Percentiles rank a stretch among this genome's conserved stretches.
Evolutionary conservation across 257 asterid species (phyloP).

Genomic region (Cinchona pubescens): DNA sequence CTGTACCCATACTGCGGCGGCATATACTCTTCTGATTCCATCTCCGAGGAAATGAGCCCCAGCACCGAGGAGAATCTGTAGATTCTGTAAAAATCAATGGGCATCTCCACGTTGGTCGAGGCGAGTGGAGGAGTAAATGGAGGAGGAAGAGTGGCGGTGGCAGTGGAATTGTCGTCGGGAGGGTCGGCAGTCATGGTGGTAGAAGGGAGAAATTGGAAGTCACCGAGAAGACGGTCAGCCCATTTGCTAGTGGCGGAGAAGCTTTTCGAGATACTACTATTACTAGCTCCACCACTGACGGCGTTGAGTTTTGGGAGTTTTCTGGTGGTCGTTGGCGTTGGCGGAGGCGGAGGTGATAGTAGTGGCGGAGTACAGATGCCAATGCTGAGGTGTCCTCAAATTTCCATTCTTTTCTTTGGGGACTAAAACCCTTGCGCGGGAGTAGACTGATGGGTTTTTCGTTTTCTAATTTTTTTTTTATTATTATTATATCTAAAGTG

Average conservation of each 20-base stretch:
- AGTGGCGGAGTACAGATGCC: conserved; percentile 45
- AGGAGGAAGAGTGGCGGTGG: conserved; percentile 38
- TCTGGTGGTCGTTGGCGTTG: conserved; percentile 22
- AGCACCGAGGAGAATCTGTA: conserved; percentile 85
- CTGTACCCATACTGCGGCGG: conserved; percentile 83
- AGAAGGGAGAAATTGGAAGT: conserved; percentile 84
- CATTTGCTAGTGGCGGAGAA: conserved; percentile 69
- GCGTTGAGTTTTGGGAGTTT: conserved; percentile 49
- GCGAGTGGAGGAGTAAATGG: conserved; percentile 61
- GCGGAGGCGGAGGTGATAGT: conserved; percentile 28
- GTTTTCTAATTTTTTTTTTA: no score
- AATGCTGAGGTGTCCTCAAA: conserved; percentile 45
- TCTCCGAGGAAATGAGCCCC: conserved; percentile 91
- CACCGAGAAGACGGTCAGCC: conserved; percentile 97
- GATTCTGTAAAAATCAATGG: conserved; percentile 79
- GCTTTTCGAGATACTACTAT: conserved; percentile 21
- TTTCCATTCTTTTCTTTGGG: conserved; percentile 55
- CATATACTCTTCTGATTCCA: conserved; percentile 87
- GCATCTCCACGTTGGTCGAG: conserved; percentile 58
- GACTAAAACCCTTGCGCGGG: conserved; percentile 16
- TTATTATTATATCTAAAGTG: no score
- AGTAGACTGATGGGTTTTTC: not conserved
- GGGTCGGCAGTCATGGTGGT: conserved; percentile 38
- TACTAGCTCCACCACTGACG: conserved; percentile 47
- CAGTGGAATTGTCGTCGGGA: conserved; percentile 28